Evolutionary conservation across 148 eudicot species (phyloP), one percentile per base, ranked within the genome.

Genomic region (Polygonum aviculare): DNA sequence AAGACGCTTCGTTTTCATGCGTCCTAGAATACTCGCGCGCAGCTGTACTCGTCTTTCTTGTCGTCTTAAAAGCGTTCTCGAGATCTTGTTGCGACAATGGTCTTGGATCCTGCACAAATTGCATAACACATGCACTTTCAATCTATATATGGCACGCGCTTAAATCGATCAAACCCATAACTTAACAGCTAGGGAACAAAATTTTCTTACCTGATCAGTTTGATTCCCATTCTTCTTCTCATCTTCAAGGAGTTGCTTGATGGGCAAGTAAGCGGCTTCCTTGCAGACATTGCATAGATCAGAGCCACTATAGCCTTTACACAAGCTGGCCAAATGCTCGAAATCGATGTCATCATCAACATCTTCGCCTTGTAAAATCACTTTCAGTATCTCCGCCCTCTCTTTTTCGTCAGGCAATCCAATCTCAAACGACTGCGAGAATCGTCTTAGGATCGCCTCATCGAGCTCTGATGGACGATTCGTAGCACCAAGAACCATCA

Each of bases 401-500:
- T 86, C 98, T 77, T 49, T 86, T 35, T 60, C 85, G 78, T 87
- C 89, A 69, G 98, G 97, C 73, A 89, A 57, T 73, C 98, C 97
- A 41, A 95, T 92, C 90, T 95, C 98, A 83, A 95, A 95, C 12
- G 96, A 86, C 84, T 92, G 97, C 79, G 98, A 89, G 80, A 95
- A 87, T 69, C 98, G 97, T 36, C 98, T 84, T 21, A 95, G 93
- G 77, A 95, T 95, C 55, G 98, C 98, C 81, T 95, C 97, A 80
- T 95, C 98, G 75, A 95, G 97, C 75, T 95, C 98, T 50, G 94
- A 89, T 65, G 98, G 98, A 35, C 98, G 96, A 80, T 95, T 95
- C 75, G 98, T 95, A 12, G 98, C 98, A 81, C 94, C 96, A 79
- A 95, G 96, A 72, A 95, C 98, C 97, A 92, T 95, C 78, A 95